These are phyloP conservation scores for Iris macrosiphon DNA, from an alignment of 106 monocot species.

Conservation along the genomic window DNA sequence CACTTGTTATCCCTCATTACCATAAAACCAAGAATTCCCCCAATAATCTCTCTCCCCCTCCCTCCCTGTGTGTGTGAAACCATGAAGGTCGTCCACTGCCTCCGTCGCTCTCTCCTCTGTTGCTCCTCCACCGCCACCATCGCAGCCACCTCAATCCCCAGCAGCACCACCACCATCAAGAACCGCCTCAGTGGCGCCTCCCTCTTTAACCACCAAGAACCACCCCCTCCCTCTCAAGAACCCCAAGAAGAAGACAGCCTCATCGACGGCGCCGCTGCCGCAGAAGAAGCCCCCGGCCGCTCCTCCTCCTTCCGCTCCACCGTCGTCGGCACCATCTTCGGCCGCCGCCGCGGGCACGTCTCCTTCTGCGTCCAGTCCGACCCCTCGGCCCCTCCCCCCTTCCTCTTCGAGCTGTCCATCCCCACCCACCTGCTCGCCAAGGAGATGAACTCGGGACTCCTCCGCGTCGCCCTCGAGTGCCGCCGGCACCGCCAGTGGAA, in stretches of 20 bases:
- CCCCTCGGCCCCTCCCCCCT: slow-evolving; percentile 20
- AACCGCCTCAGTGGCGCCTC: slow-evolving; percentile 24
- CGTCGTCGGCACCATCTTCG: slow-evolving; percentile 44
- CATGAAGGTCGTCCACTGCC: slow-evolving; percentile 9
- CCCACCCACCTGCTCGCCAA: slow-evolving; percentile 27
- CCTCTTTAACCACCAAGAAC: slow-evolving; percentile 1
- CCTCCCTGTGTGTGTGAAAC: too few relatives aligned
- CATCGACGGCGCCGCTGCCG: slow-evolving; percentile 23
- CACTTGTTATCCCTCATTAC: too few relatives aligned
- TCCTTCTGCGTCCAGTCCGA: slow-evolving; percentile 41
- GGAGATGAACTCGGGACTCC: slow-evolving; percentile 35
- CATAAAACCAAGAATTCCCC: too few relatives aligned
- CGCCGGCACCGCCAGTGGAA: slow-evolving; percentile 22
- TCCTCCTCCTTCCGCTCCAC: slow-evolving; percentile 2
- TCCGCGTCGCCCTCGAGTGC: slow-evolving; percentile 40
- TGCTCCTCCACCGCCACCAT: slow-evolving; percentile 1
- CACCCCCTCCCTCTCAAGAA: slow-evolving; percentile 3
- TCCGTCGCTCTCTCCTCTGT: background rate
- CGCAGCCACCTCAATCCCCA: background rate
- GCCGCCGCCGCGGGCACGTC: slow-evolving; percentile 32
- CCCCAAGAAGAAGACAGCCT: slow-evolving; percentile 20
- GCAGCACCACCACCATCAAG: slow-evolving; percentile 13
- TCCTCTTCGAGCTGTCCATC: slow-evolving; percentile 38
- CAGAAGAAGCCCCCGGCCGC: background rate
- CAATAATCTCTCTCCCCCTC: too few relatives aligned